phyloP scores from a whole-genome alignment of 208 protist genomes.

The Sergeia podlipaevii region DNA sequence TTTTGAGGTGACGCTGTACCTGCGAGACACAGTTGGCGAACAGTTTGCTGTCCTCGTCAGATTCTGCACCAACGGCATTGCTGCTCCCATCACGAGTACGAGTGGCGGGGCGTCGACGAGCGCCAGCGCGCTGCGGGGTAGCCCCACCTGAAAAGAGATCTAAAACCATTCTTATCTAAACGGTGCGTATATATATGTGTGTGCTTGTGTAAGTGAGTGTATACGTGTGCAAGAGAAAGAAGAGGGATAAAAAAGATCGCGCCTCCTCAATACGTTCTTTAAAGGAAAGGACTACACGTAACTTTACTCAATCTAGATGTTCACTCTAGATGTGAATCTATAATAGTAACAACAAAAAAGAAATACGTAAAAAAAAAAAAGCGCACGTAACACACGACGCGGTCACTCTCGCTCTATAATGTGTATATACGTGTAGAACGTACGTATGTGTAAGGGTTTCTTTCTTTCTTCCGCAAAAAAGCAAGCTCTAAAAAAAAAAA shows the following conservation, averaged over 20 bases:
- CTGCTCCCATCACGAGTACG: constrained; percentile 7
- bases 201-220: constrained; percentile 16
- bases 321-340: constrained; percentile 4
- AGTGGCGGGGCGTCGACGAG: constrained; percentile 3
- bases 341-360: background rate
- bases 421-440: too few species aligned
- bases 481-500: background rate
- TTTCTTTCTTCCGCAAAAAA: too few species aligned
- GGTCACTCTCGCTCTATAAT: too few species aligned
- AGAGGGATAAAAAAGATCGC: constrained; percentile 7
- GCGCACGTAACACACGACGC: background rate
- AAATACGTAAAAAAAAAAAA: background rate
- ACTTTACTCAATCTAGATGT: background rate
- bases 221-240: background rate
- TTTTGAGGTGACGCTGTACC: constrained; percentile 81
- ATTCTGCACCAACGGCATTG: constrained; percentile 9
- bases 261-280: too few species aligned
- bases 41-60: constrained; percentile 44
- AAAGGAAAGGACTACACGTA: constrained; percentile 15
- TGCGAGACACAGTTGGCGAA: constrained; percentile 78
- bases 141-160: constrained; percentile 27
- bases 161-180: constrained; percentile 2
- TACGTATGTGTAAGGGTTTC: too few species aligned
- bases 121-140: constrained; percentile 3
- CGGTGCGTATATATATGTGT: background rate